phyloP scores from a whole-genome alignment of 345 rosid genomes.

The Eutrema heterophyllum region DNA sequence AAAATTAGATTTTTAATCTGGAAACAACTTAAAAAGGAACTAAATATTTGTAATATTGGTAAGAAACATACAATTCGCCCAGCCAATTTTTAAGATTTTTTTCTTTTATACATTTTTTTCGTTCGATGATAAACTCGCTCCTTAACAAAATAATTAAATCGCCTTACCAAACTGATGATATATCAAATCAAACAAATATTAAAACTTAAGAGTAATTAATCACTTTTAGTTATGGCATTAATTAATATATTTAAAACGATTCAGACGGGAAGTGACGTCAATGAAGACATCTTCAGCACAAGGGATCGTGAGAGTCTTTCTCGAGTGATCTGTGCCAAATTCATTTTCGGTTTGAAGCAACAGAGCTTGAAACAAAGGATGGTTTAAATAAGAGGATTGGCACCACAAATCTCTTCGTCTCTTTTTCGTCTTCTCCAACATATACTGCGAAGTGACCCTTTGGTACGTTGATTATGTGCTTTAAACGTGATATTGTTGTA shows the following conservation, averaged over 20 bases:
- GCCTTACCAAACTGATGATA: neutral
- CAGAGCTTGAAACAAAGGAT: constrained; percentile 36
- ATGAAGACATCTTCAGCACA: constrained; percentile 17
- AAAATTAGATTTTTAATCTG: neutral
- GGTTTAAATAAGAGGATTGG: constrained; percentile 37
- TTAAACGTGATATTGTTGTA: neutral
- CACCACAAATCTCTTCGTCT: constrained; percentile 34
- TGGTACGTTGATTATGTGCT: neutral
- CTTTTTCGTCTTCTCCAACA: constrained; percentile 20
- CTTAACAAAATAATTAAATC: neutral
- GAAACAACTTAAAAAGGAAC: neutral
- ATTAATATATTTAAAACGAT: neutral
- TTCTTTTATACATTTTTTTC: neutral
- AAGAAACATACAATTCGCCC: neutral
- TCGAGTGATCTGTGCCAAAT: constrained; percentile 27
- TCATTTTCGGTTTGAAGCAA: constrained; percentile 32
- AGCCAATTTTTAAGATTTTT: neutral
- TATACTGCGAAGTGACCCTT: constrained; percentile 17
- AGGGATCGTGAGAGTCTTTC: constrained; percentile 28
- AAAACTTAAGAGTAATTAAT: neutral
- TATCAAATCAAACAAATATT: constrained; percentile 1
- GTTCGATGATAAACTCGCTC: neutral
- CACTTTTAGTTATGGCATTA: neutral
- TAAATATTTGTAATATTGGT: neutral
- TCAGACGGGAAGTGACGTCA: constrained; percentile 9